A percentile compares a stretch with the other conserved stretches of the same genome.
phyloP scores from a whole-genome alignment of 129 eudicot genomes.

The Heracleum sosnowskyi region DNA sequence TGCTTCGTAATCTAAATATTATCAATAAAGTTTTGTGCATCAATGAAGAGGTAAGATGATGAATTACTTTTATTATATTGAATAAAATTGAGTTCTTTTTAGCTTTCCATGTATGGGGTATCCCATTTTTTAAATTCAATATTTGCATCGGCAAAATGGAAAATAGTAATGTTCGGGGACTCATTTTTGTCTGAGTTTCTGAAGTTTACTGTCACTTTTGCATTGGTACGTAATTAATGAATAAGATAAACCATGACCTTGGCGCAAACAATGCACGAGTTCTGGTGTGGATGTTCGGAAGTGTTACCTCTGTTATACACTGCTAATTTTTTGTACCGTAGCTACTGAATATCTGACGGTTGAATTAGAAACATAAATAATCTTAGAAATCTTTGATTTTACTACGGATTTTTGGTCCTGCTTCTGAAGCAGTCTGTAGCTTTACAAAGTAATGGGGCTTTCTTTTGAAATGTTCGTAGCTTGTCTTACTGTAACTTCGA shows the following conservation, averaged over 20 bases:
- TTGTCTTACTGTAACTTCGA: background rate
- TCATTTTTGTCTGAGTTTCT: background rate
- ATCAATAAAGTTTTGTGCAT: slow-evolving; percentile 24
- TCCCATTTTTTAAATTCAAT: background rate
- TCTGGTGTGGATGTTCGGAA: background rate
- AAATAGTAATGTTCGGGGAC: background rate
- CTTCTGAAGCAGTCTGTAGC: background rate
- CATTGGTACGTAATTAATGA: no score
- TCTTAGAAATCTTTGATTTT: background rate
- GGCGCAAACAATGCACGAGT: no score
- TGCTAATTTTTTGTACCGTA: background rate
- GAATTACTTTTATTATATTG: background rate
- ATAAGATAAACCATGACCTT: no score
- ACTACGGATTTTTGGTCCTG: no score
- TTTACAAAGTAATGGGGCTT: background rate
- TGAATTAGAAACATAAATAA: background rate
- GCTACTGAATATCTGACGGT: background rate
- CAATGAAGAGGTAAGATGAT: slow-evolving; percentile 31
- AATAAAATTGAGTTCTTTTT: background rate
- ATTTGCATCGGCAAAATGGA: no score
- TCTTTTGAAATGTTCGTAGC: background rate
- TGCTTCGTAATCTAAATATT: no score
- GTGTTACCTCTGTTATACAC: background rate
- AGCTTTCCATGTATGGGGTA: no score
- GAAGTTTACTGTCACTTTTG: background rate